Base-by-base conservation (phyloP, 2,329 filamentous ascomycete species). In the Neopestalotiopsis sp. region DNA sequence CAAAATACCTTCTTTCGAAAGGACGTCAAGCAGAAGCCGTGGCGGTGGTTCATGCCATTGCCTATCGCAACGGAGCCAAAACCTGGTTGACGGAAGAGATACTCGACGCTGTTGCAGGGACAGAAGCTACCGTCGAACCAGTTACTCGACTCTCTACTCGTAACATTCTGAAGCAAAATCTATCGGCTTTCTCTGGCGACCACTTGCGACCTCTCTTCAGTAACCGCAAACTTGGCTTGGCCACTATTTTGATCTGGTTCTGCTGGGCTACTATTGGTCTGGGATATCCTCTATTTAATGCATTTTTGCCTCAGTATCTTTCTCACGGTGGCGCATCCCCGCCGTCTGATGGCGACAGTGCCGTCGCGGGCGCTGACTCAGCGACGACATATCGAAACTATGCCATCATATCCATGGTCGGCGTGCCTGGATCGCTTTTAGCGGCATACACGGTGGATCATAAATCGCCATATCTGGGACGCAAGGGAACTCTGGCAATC, bases 251-350 rank as follows among this genome's bases (percentile, higher is more conserved):
- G 28, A 83, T 95, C 62, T 94, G 92, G 92, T 92, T 94, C 79
- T 90, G 90, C 77, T 97, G 94, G 94, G 86, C 90, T 0, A 91
- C 89, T 14, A 95, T 97, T 73, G 94, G 94, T 70, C 92, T 97
- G 89, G 93, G 91, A 2, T 97, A 95, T 76, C 94, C 93, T 1
- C 87, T 97, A 1, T 97, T 95, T 87, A 96, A 96, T 79, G 92
- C 92, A 66, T 97, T 97, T 81, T 86, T 97, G n/a, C 94, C 94
- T 0, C 92, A 96, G 73, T 96, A 96, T 76, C 88, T 97, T 69
- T 88, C 90, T 30, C 87, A 89, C 68, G 86, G 88, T 32, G 81
- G 81, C 10, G 80, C 81, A 62, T 79, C 81, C 42, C 83, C 72
- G 20, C 68, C 73, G 42, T 72, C 71, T 13, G 76, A 71, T 24